These are phyloP conservation scores for Chrysosporium keratinophilum DNA, from an alignment of 2,329 filamentous ascomycete genomes.

Conservation along the genomic window DNA sequence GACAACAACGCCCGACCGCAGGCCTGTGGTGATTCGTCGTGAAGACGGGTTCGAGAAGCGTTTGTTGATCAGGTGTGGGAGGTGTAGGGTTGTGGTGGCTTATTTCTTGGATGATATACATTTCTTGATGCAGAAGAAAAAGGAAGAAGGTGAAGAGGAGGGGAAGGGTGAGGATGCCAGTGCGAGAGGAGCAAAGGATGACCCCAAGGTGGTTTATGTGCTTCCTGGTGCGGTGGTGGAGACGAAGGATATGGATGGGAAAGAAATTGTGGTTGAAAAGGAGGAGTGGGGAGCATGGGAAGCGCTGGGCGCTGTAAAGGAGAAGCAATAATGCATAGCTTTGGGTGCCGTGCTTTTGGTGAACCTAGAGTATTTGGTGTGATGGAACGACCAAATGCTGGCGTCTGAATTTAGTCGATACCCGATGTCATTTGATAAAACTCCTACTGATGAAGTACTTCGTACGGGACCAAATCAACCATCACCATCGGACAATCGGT, in stretches of 20 bases:
- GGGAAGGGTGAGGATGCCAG: slow-evolving; percentile 19
- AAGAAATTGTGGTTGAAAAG: slow-evolving; percentile 25
- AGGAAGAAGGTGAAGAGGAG: slow-evolving; percentile 17
- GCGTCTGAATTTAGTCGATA: too few species aligned
- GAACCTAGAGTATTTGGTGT: not conserved
- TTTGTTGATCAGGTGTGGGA: slow-evolving; percentile 46
- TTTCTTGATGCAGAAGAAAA: slow-evolving; percentile 23
- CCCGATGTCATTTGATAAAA: too few species aligned
- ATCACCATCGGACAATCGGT: not conserved
- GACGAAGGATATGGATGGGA: slow-evolving; percentile 45
- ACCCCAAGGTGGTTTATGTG: slow-evolving; percentile 45
- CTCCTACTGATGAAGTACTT: not conserved
- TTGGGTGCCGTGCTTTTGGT: too few species aligned
- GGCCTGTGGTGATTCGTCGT: slow-evolving; percentile 43
- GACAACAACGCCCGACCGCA: slow-evolving; percentile 39
- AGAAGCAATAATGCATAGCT: not conserved
- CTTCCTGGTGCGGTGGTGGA: slow-evolving; percentile 50
- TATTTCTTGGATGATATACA: slow-evolving; percentile 51
- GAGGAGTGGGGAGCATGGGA: slow-evolving; percentile 31
- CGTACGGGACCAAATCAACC: not conserved
- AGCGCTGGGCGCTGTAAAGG: not conserved
- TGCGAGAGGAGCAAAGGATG: slow-evolving; percentile 23
- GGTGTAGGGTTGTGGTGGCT: slow-evolving; percentile 52
- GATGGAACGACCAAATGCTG: too few species aligned
- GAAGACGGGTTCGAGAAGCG: slow-evolving; percentile 60